Base-by-base conservation (phyloP, 2,329 filamentous ascomycete genomes). In the Cyclaneusma minus region DNA sequence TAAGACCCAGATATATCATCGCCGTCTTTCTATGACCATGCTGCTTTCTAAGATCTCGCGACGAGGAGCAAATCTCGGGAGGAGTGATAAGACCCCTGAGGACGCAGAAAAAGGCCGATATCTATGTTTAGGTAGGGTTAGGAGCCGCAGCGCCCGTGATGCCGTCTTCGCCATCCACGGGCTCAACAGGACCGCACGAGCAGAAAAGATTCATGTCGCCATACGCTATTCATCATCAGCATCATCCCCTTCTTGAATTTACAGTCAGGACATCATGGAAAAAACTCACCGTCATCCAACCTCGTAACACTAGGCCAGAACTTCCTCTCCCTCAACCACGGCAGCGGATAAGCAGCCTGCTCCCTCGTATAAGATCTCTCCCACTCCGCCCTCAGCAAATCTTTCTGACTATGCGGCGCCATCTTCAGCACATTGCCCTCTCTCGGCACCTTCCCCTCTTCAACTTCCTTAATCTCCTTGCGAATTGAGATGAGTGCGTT, bases 171-270 rank as follows among this genome's bases (percentile, higher is more conserved):
- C 22, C 21, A n/a, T n/a, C 21, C 12, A 15, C 13, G 7, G 38
- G 25, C 13, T 83, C 79, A 6, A 92, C 80, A 1, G 85, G 83
- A 20, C 81, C 78, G 50, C 85, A 94, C 7, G 83, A 91, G 62
- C 85, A 94, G 65, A 93, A 93, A 34, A 94, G 68, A 56, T 94
- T 92, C 44, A 76, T 68, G 47, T 94, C 85, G 32, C 85, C 85
- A 44, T 82, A 93, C 8, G 81, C 81, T 87, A 40, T 16, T 12
- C 12, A 12, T 28, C 22, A 17, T 42, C 34, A 38, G 37, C 25
- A 16, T 12, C 9, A 29, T 16, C 27, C 13, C 16, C 8, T 14
- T 27, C 7, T 18, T 16, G 9, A 20, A 25, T 41, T 27, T 47
- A 38, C 13, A 27, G 23, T 21, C 9, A 1, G 7, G 10, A 28